Evolutionary conservation across 805 yeast genomes (phyloP).

Genomic region (Candida rishiriensis): DNA sequence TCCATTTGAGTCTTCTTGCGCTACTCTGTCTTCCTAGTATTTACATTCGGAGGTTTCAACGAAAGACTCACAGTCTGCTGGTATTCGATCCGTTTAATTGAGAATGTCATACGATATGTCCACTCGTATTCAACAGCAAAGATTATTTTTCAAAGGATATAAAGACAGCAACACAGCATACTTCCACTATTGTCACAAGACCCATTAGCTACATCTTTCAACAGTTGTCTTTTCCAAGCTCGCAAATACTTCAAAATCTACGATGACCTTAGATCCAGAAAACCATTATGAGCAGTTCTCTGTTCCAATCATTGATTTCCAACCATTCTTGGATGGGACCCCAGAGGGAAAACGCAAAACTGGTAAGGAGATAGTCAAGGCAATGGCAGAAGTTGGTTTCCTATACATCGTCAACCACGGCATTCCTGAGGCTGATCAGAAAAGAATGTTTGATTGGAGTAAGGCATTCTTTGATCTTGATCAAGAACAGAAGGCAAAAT

Average conservation of each 20-base stretch:
- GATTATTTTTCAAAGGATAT: no score
- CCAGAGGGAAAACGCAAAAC: conserved; percentile 17
- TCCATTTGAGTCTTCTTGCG: no score
- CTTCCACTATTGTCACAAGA: no score
- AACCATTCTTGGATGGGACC: conserved; percentile 22
- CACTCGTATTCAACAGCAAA: no score
- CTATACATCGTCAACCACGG: conserved; percentile 20
- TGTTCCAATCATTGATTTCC: conserved; percentile 29
- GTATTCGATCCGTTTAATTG: no score
- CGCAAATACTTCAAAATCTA: background rate
- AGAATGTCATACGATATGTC: no score
- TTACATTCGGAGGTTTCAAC: no score
- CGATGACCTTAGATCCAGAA: background rate
- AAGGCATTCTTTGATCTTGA: conserved; percentile 24
- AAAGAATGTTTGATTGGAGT: conserved; percentile 16
- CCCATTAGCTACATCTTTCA: no score
- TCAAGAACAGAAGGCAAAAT: conserved; percentile 20
- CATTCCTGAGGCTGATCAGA: conserved; percentile 11
- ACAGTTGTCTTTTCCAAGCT: no score
- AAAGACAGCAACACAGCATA: no score
- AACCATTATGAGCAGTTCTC: background rate
- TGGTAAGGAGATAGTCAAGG: conserved; percentile 23
- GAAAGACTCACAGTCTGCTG: no score
- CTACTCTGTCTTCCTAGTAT: no score
- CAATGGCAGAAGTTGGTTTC: conserved; percentile 22